Base-by-base conservation (phyloP, 345 rosid species). In the Litchi chinensis region DNA sequence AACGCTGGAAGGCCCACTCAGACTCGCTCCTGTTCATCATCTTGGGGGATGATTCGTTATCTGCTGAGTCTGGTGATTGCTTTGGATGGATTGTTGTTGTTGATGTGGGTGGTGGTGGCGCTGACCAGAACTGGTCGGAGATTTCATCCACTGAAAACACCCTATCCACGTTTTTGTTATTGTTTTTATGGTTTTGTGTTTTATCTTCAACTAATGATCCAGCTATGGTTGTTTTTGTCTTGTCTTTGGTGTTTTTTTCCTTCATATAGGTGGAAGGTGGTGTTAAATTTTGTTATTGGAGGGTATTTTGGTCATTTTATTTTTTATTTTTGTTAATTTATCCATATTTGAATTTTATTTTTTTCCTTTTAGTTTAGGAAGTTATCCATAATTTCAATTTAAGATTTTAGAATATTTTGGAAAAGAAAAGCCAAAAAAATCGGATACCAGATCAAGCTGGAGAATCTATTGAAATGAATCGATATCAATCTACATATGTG, bases 1-100 rank as follows among this genome's bases (percentile, higher is more conserved):
- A 89, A 11, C 85, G 87, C 74, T 91, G 92, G 16, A 96, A 85
- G 66, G 94, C 97, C 97, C 98, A 91, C 63, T 91, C 97, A 1
- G 98, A 93, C 16, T 79, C 83, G 79, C 97, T 96, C 6, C 95
- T 89, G 75, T 81, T 87, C 88, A 87, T 87, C 88, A 86, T 88
- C 32, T 50, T 77, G 16, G 81, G 44, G 19, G 79, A 54, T 19
- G 65, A 60, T 60, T 60, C 65, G 28, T 70, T 79, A 16, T 24
- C 79, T 44, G 63, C 1, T 0, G 66, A 13, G 81, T 3, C 21
- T 62, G 74, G 41, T 10, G 79, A 48, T 16, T 54, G 59, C 8
- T 54, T 5, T 54, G 7, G 59, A 15, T 54, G n/a, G 18, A 54
- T 15, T 54, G 59, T 54, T 16, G n/a, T 5, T 8, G 65, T n/a